These are phyloP conservation scores for Aristolochia contorta DNA, from an alignment of 164 flowering plant species.

Conservation along the genomic window DNA sequence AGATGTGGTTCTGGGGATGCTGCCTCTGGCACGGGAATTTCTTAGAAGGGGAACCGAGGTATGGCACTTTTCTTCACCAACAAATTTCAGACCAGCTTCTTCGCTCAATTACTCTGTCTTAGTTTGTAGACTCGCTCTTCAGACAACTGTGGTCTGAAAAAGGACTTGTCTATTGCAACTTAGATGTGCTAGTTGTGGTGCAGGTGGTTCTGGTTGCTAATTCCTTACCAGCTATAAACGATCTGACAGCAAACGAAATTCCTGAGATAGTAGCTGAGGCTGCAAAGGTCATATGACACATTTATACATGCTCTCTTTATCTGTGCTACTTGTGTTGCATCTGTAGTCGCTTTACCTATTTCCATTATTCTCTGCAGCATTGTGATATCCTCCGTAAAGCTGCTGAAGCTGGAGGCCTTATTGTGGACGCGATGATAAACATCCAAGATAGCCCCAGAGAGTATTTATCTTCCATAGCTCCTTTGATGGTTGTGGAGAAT, in stretches of 20 bases:
- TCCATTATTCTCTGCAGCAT: slow-evolving; percentile 37
- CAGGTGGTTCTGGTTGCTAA: slow-evolving; percentile 98
- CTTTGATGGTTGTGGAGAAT: slow-evolving; percentile 94
- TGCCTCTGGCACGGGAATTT: slow-evolving; percentile 94
- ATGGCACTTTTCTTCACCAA: neutral
- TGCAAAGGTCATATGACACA: slow-evolving; percentile 58
- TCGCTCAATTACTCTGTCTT: too few species aligned
- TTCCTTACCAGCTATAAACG: slow-evolving; percentile 93
- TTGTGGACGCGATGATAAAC: slow-evolving; percentile 87
- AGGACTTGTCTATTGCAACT: too few species aligned
- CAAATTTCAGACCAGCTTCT: neutral
- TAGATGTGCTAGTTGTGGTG: slow-evolving; percentile 8
- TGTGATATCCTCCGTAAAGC: slow-evolving; percentile 93
- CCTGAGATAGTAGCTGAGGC: slow-evolving; percentile 98
- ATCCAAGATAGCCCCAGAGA: slow-evolving; percentile 40
- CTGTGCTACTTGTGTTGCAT: too few species aligned
- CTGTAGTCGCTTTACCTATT: too few species aligned
- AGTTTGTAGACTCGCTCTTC: too few species aligned
- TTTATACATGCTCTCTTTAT: neutral
- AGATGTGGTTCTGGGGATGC: slow-evolving; percentile 92
- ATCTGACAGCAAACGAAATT: slow-evolving; percentile 93
- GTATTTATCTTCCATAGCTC: slow-evolving; percentile 43
- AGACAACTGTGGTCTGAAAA: too few species aligned
- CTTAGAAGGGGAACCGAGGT: slow-evolving; percentile 97
- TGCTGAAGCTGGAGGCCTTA: slow-evolving; percentile 91